Base-by-base conservation (phyloP, 2,329 filamentous ascomycete species). In the Trichophaea hybrida region DNA sequence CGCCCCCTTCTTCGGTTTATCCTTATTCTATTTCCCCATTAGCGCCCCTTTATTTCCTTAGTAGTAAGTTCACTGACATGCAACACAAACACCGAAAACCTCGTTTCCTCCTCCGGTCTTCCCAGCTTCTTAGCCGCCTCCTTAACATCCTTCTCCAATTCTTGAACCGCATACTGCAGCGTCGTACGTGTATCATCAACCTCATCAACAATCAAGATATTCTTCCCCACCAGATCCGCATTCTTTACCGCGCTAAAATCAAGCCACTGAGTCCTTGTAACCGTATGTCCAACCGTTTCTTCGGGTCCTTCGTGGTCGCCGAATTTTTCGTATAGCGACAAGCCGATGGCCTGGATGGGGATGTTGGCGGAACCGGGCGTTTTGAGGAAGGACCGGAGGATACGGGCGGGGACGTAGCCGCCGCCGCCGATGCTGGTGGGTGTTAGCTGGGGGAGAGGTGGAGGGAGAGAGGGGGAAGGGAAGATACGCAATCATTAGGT, bases 261-360 rank as follows among this genome's bases (percentile, higher is more conserved):
- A 60, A 98, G 83, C 93, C 93, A 98, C 80, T 98, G 93, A 43
- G 93, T 97, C 68, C 93, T 86, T 46, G 88, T 97, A 68, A 98
- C 93, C 76, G 94, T 93, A 66, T 88, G 96, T 67, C 91, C 91
- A 48, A 86, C 84, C 64, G 79, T 75, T 75, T 98, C 93, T 69
- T 88, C 78, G 55, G 75, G 76, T 60, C 80, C 78, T 64, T 78
- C 77, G 61, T 76, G 76, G 55, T 74, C 69, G 61, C 78, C 72
- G 52, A 97, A 84, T 64, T 83, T 79, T 76, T 98, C 93, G 24
- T 24, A 78, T 98, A 98, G 59, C 98, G 84, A 24, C 91, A 98
- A 85, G 53, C 93, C 93, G 73, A 98, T 98, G 66, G 93, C 93
- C 79, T 98, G 93, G 74, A 98, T 98, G 67, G 93, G 91, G 70